A percentile compares a stretch with the other conserved stretches of the same genome.
Evolutionary conservation across 305 asterid species (phyloP).

Genomic region (Striga hermonthica): DNA sequence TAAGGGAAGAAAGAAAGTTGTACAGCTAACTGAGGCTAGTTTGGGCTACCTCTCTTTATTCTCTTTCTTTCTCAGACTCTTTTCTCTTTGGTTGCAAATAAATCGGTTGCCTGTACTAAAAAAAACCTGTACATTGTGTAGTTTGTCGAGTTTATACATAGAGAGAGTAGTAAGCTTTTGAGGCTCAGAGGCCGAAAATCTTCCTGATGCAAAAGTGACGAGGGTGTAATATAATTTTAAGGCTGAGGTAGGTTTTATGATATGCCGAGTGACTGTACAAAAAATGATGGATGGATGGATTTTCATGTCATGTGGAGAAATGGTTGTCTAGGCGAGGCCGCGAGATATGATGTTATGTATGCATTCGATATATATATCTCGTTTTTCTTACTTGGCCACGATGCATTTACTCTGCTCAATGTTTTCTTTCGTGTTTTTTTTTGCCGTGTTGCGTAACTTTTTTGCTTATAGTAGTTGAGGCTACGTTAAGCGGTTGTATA

Average conservation of each 20-base stretch:
- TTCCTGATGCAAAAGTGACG: slow-evolving; percentile 39
- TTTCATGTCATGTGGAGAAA: slow-evolving; percentile 43
- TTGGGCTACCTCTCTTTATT: slow-evolving; percentile 48
- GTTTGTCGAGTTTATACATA: slow-evolving; percentile 52
- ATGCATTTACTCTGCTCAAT: slow-evolving; percentile 2
- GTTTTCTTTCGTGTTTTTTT: too few species aligned
- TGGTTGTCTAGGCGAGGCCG: slow-evolving; percentile 51
- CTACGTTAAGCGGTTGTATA: too few species aligned
- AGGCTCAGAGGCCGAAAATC: slow-evolving; percentile 40
- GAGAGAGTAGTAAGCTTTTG: slow-evolving; percentile 49
- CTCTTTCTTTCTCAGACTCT: slow-evolving; percentile 36
- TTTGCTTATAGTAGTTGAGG: too few species aligned
- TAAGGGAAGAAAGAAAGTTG: slow-evolving; percentile 58
- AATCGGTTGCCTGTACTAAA: slow-evolving; percentile 66
- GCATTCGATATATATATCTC: slow-evolving; percentile 32
- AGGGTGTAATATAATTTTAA: slow-evolving; percentile 50
- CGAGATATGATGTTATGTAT: slow-evolving; percentile 39
- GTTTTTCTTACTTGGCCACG: slow-evolving; percentile 45
- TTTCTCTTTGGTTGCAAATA: slow-evolving; percentile 56
- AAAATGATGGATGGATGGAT: slow-evolving; percentile 33
- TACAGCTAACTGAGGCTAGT: slow-evolving; percentile 89
- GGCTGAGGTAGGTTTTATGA: slow-evolving; percentile 50
- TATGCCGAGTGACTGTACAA: slow-evolving; percentile 62
- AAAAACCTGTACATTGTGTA: slow-evolving; percentile 73
- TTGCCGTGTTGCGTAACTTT: too few species aligned